Conservation (phyloP, 805 yeast genomes). For the Wickerhamiella spandovensis region DNA sequence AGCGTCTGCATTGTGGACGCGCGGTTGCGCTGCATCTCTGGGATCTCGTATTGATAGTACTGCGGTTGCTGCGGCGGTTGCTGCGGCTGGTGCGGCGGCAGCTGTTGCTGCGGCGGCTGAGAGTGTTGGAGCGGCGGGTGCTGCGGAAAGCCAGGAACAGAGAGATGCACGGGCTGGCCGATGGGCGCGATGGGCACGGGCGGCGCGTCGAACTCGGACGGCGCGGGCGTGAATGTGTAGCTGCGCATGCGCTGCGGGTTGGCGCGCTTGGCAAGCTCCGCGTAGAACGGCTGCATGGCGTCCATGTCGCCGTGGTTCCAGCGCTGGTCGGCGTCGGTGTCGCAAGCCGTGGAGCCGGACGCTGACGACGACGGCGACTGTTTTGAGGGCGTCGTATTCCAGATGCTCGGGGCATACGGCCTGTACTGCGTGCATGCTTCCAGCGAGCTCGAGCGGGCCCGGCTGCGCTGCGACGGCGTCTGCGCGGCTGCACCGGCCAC, state of each 20-base stretch:
- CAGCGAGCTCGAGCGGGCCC: slow-evolving; percentile 10
- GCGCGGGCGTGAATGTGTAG: slow-evolving; percentile 16
- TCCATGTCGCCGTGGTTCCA: slow-evolving; percentile 9
- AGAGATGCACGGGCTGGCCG: slow-evolving; percentile 7
- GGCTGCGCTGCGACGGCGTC: not conserved
- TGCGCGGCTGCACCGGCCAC: slow-evolving; percentile 1
- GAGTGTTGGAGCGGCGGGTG: not conserved
- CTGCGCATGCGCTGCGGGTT: slow-evolving; percentile 22
- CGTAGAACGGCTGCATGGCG: slow-evolving; percentile 21
- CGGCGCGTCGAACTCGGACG: slow-evolving; percentile 5
- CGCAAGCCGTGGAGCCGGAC: not conserved
- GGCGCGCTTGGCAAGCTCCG: slow-evolving; percentile 22
- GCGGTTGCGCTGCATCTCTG: slow-evolving; percentile 3
- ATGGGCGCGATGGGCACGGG: slow-evolving; percentile 17
- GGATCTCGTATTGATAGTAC: not conserved
- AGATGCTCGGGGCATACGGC: slow-evolving; percentile 13
- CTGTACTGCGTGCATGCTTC: slow-evolving; percentile 2
- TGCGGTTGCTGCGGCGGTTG: slow-evolving; percentile 4
- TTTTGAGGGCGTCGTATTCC: slow-evolving; percentile 6
- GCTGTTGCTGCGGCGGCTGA: slow-evolving; percentile 3
- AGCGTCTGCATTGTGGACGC: not conserved
- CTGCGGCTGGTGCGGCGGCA: not conserved
- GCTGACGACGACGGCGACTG: slow-evolving; percentile 1
- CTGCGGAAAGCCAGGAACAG: not conserved
- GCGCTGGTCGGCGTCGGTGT: slow-evolving; percentile 3